Conservation (phyloP, 257 asterid species). For the Sherardia arvensis region DNA sequence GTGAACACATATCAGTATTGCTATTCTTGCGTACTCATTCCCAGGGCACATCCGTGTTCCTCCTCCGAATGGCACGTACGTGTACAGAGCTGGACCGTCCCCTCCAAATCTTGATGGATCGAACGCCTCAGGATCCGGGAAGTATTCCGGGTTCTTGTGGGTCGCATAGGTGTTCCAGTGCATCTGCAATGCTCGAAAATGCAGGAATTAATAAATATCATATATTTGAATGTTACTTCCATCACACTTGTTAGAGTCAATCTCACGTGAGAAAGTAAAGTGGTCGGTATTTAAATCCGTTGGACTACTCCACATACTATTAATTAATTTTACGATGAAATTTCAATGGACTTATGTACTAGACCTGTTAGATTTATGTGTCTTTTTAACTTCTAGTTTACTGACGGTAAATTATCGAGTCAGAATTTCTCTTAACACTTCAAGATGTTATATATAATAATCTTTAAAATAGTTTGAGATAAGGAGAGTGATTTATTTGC, state of each 20-base stretch:
- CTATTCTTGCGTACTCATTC: neutral
- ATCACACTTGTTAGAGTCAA: no score
- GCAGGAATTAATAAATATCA: no score
- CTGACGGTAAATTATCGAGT: no score
- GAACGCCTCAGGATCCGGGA: neutral
- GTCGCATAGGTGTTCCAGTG: constrained; percentile 4
- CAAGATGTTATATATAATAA: neutral
- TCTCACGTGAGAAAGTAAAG: no score
- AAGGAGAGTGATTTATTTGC: neutral
- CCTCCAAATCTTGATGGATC: neutral
- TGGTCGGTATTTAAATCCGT: no score
- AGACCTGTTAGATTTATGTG: no score
- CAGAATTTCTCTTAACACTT: no score
- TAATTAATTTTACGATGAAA: no score
- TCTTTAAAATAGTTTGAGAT: neutral
- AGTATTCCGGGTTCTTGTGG: constrained; percentile 1
- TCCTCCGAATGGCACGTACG: neutral
- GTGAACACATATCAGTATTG: neutral
- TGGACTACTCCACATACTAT: no score
- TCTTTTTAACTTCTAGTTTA: no score
- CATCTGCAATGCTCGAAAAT: neutral
- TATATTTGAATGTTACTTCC: no score
- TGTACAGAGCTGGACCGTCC: neutral
- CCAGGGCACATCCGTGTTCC: constrained; percentile 1
- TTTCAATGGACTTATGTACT: no score